Evolutionary conservation across 768 basidiomycete genomes (phyloP).

Genomic region (Phanerodontia chrysosporium): DNA sequence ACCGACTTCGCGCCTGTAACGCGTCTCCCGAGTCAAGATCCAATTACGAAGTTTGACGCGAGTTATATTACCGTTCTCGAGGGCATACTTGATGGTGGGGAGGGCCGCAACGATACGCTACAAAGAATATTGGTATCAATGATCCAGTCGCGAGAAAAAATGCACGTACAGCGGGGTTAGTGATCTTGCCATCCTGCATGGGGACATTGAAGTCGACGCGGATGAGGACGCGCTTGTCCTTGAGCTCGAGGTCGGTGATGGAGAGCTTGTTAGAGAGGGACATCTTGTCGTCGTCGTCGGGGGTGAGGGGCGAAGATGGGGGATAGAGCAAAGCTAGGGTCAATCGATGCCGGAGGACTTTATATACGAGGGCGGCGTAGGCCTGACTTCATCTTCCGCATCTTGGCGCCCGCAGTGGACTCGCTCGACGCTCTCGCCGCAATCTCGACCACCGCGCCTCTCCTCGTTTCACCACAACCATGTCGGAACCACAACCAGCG

Average conservation of each 20-base stretch:
- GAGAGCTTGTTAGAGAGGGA: slow-evolving; percentile 93
- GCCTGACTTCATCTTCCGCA: slow-evolving; percentile 17
- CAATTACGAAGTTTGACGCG: not conserved
- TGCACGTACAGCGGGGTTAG: slow-evolving; percentile 85
- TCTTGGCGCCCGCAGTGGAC: slow-evolving; percentile 3
- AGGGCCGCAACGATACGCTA: slow-evolving; percentile 97
- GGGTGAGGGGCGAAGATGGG: not conserved
- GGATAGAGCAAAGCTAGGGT: slow-evolving; percentile 3
- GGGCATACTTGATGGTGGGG: slow-evolving; percentile 91
- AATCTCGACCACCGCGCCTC: slow-evolving; percentile 1
- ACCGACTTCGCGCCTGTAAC: slow-evolving; percentile 70
- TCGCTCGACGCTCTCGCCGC: slow-evolving; percentile 8
- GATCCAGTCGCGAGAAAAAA: slow-evolving; percentile 1
- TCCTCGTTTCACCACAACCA: slow-evolving; percentile 13
- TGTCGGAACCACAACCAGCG: slow-evolving; percentile 30
- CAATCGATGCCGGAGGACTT: slow-evolving; percentile 13
- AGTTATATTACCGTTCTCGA: slow-evolving; percentile 62
- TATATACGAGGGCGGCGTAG: not conserved
- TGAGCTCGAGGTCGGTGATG: slow-evolving; percentile 87
- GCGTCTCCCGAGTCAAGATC: slow-evolving; percentile 3
- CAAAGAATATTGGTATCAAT: not conserved
- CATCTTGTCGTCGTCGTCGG: slow-evolving; percentile 48
- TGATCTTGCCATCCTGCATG: slow-evolving; percentile 86
- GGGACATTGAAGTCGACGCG: slow-evolving; percentile 97
- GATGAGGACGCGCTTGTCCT: slow-evolving; percentile 85